Evolutionary conservation across 2,329 filamentous ascomycete genomes (phyloP), one percentile per base, ranked within the genome.

Genomic region (Daldinia eschscholtzii): DNA sequence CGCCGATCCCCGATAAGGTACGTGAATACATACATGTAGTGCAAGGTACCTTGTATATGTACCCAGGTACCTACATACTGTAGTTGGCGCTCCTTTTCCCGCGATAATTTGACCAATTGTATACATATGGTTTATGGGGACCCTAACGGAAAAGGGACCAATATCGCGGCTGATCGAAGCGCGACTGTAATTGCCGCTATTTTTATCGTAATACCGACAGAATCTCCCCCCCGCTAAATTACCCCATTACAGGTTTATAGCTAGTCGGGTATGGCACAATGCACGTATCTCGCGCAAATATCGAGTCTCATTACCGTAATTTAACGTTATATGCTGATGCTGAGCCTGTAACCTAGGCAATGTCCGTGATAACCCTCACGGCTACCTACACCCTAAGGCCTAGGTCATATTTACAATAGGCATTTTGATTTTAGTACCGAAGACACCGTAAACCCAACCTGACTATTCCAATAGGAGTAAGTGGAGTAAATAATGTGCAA

Each of bases 401-500:
- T 62, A 62, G 58, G 44, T 41, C 35, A 46, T 72, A 72, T 70
- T 67, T 70, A 70, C 70, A 70, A 62, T 55, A 61, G 60, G 44
- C 41, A 59, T 61, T 64, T 50, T 52, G 39, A 60, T 71, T 67
- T 70, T 64, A 20, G 48, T 57, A 56, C 33, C 52, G 28, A 52
- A 50, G 50, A 57, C 15, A 41, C 44, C 41, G 58, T 57, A 55
- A 41, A 10, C 50, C 61, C 37, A 62, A 62, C 56, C 46, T 50
- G 46, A 61, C 48, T 53, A 61, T 59, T 41, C 20, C 39, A 60
- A 66, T 42, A 67, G 42, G 58, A 67, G 55, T 63, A 60, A 63
- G 63, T 57, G 58, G 57, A 69, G 67, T 65, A 62, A 42, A 55
- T 46, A n/a, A 70, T 59, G 58, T 42, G 37, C 58, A 18, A 61